A percentile compares a stretch with the other conserved stretches of the same genome.
These are phyloP conservation scores for Boletus rufocinnamomeus DNA, from an alignment of 768 basidiomycete species.

Conservation along the genomic window DNA sequence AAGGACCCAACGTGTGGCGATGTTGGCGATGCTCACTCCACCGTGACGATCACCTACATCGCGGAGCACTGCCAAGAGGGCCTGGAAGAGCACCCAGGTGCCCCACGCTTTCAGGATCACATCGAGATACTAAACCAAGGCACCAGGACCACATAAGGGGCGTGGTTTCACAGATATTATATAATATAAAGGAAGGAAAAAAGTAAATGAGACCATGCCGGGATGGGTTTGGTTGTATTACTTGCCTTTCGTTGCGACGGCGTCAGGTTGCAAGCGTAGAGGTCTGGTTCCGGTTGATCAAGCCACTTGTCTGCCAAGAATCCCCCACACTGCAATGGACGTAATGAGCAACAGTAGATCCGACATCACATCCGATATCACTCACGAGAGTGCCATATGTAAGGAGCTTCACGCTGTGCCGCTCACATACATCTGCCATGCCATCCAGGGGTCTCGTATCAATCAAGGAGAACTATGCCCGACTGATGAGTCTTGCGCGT, in stretches of 20 bases:
- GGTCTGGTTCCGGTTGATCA: constrained; percentile 64
- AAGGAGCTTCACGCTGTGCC: constrained; percentile 70
- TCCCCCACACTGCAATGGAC: constrained; percentile 67
- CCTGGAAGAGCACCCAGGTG: constrained; percentile 73
- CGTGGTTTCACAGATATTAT: neutral
- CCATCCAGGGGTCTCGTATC: constrained; percentile 76
- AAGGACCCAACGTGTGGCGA: constrained; percentile 82
- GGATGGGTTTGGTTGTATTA: neutral
- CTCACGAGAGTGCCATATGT: constrained; percentile 82
- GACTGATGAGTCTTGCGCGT: constrained; percentile 12
- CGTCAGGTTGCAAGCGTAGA: constrained; percentile 65
- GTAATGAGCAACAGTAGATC: constrained; percentile 5
- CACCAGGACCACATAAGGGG: neutral
- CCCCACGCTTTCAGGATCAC: constrained; percentile 83
- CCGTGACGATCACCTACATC: constrained; percentile 67
- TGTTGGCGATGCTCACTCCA: constrained; percentile 69
- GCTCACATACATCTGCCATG: constrained; percentile 75
- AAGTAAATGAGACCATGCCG: neutral
- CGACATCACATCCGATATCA: constrained; percentile 7
- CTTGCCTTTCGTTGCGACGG: constrained; percentile 82
- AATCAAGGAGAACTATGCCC: constrained; percentile 71
- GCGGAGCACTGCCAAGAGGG: constrained; percentile 57
- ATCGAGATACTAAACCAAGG: constrained; percentile 68
- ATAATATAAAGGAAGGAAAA: neutral
- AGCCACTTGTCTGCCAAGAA: constrained; percentile 82